Conservation (phyloP, 2,329 filamentous ascomycete genomes). For the Lasiodiplodia citricola region DNA sequence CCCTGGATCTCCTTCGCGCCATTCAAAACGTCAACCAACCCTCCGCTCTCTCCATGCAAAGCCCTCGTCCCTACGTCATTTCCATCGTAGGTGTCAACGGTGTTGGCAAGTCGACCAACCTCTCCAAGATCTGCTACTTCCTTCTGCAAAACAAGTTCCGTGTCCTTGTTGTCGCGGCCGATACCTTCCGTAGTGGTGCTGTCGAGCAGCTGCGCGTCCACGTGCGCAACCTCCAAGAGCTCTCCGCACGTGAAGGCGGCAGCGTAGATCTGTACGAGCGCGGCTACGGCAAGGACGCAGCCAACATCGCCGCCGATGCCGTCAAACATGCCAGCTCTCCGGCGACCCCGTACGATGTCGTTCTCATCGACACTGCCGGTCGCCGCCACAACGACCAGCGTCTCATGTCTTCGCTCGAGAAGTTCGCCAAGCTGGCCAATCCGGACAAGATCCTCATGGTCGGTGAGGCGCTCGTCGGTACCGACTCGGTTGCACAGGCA, state of each 20-base stretch:
- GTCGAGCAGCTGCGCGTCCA: conserved; percentile 97
- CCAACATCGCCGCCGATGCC: conserved; percentile 91
- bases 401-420: conserved; percentile 95
- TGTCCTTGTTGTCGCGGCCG: conserved; percentile 90
- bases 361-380: conserved; percentile 95
- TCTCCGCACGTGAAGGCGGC: conserved; percentile 79
- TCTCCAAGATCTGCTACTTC: conserved; percentile 98
- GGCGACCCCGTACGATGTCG: conserved; percentile 82
- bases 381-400: conserved; percentile 93
- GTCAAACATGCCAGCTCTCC: conserved; percentile 71
- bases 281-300: conserved; percentile 97
- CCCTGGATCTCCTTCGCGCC: conserved; percentile 90
- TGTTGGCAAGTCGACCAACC: conserved; percentile 96
- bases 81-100: conserved; percentile 98
- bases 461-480: conserved; percentile 88
- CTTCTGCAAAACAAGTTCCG: conserved; percentile 96
- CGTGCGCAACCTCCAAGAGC: conserved; percentile 88
- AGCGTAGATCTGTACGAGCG: conserved; percentile 92
- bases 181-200: conserved; percentile 95
- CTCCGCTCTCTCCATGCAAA: conserved; percentile 65
- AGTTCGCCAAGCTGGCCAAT: conserved; percentile 93
- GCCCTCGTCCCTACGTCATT: conserved; percentile 87
- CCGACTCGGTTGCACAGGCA: conserved; percentile 92
- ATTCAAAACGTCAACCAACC: conserved; percentile 75
- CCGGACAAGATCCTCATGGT: conserved; percentile 99